Percentiles rank a stretch among this genome's conserved stretches.
These are phyloP conservation scores for Orobanche coerulescens DNA, from an alignment of 257 asterid genomes.

Conservation along the genomic window DNA sequence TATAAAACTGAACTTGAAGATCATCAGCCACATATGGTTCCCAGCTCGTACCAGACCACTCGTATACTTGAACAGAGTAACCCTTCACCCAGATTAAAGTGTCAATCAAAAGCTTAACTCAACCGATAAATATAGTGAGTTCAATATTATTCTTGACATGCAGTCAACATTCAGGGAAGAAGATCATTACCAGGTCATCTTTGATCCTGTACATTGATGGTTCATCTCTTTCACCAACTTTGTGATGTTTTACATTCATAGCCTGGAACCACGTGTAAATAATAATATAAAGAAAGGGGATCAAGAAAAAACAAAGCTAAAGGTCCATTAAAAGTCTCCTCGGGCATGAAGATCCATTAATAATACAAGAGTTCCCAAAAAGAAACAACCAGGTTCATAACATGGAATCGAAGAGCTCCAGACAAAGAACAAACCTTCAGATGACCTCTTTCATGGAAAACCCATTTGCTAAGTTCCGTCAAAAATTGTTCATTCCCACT, in stretches of 20 bases:
- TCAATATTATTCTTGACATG: conserved; percentile 5
- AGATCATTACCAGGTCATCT: conserved; percentile 64
- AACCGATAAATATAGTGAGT: not conserved
- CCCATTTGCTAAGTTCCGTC: conserved; percentile 80
- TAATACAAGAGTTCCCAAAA: not conserved
- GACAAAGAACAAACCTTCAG: conserved; percentile 49
- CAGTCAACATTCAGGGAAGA: conserved; percentile 4
- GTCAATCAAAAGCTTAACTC: conserved; percentile 13
- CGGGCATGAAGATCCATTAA: not conserved
- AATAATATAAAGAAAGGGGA: not conserved
- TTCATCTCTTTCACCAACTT: conserved; percentile 72
- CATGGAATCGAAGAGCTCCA: conserved; percentile 9
- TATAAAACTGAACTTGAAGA: conserved; percentile 84
- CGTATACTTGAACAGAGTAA: conserved; percentile 72
- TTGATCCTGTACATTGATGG: conserved; percentile 87
- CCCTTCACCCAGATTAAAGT: conserved; percentile 42
- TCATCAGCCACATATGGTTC: conserved; percentile 85
- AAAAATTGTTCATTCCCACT: conserved; percentile 74
- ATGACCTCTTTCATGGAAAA: conserved; percentile 90
- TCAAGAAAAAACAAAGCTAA: not conserved
- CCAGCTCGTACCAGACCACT: conserved; percentile 90
- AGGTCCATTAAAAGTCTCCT: not conserved
- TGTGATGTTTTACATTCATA: conserved; percentile 64
- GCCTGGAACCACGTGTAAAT: conserved; percentile 43
- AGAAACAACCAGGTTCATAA: not conserved